Conservation (phyloP, 2,329 filamentous ascomycete genomes). For the Colletotrichum nymphaeae region DNA sequence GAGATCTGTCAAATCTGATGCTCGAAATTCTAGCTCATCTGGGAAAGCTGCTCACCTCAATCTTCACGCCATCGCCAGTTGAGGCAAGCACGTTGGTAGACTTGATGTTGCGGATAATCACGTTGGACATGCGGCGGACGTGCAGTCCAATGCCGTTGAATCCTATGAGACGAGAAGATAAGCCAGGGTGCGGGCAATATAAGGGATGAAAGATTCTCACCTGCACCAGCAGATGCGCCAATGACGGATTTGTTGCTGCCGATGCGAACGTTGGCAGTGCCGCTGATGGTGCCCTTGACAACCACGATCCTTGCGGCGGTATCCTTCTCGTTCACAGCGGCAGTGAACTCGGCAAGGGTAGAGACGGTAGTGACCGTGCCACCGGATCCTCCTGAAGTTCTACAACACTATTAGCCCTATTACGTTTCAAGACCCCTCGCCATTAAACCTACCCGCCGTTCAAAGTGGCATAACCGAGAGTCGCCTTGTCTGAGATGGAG, state of each 20-base stretch:
- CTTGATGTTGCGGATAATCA: conserved; percentile 68
- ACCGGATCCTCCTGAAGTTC: conserved; percentile 60
- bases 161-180: not conserved
- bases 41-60: conserved; percentile 6
- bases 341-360: conserved; percentile 55
- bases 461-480: conserved; percentile 56
- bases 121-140: conserved; percentile 58
- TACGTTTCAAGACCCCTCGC: too few relatives aligned
- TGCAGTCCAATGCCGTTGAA: conserved; percentile 51
- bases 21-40: rapidly evolving
- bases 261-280: conserved; percentile 50
- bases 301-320: conserved; percentile 48
- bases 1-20: conserved; percentile 56
- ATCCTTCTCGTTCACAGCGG: conserved; percentile 55
- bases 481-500: conserved; percentile 38
- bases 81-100: conserved; percentile 50
- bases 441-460: conserved; percentile 46
- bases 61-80: conserved; percentile 54
- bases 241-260: conserved; percentile 57
- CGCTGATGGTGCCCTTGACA: conserved; percentile 51
- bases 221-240: conserved; percentile 42
- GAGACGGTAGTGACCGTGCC: conserved; percentile 60
- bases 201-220: not conserved
- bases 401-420: conserved; percentile 32
- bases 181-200: not conserved